Evolutionary conservation across 768 basidiomycete species (phyloP).

Genomic region (Mycena albidolilacea): DNA sequence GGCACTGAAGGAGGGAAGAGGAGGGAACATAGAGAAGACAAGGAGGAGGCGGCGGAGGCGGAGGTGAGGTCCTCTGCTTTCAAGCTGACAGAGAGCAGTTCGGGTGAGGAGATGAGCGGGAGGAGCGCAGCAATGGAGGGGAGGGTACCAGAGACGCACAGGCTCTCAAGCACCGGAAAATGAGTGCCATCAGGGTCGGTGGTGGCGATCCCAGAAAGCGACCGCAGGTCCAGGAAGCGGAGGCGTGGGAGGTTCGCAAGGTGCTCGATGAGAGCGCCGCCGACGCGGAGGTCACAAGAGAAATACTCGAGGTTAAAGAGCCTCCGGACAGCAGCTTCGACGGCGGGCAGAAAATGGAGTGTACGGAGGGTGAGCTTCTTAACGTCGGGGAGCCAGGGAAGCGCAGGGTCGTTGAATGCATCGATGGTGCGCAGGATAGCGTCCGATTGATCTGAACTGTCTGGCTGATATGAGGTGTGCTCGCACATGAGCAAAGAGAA

Average conservation of each 20-base stretch:
- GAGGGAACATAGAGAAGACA: slow-evolving; percentile 7
- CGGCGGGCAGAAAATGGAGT: slow-evolving; percentile 36
- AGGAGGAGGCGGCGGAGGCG: slow-evolving; percentile 3
- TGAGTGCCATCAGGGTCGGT: not conserved
- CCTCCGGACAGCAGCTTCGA: slow-evolving; percentile 17
- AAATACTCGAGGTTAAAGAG: slow-evolving; percentile 31
- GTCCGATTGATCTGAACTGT: slow-evolving; percentile 9
- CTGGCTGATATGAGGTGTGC: slow-evolving; percentile 14
- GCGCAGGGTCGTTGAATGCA: slow-evolving; percentile 37
- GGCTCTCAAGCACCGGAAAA: slow-evolving; percentile 27
- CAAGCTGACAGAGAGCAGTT: slow-evolving; percentile 29
- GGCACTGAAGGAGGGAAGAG: slow-evolving; percentile 28
- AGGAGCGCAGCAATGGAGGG: slow-evolving; percentile 26
- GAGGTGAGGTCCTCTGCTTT: slow-evolving; percentile 1
- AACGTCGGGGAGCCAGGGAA: slow-evolving; percentile 39
- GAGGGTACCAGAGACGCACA: slow-evolving; percentile 32
- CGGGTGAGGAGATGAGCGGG: slow-evolving; percentile 31
- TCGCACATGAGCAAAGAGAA: slow-evolving; percentile 36
- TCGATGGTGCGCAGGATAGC: slow-evolving; percentile 27
- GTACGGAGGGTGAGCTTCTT: slow-evolving; percentile 37
- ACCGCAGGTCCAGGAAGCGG: slow-evolving; percentile 35
- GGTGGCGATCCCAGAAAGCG: slow-evolving; percentile 6
- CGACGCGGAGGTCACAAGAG: slow-evolving; percentile 34
- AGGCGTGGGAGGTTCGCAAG: slow-evolving; percentile 34
- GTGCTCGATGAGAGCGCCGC: slow-evolving; percentile 2